Conservation (phyloP, 2,329 filamentous ascomycete species). For the Pseudocercospora pini-densiflorae region DNA sequence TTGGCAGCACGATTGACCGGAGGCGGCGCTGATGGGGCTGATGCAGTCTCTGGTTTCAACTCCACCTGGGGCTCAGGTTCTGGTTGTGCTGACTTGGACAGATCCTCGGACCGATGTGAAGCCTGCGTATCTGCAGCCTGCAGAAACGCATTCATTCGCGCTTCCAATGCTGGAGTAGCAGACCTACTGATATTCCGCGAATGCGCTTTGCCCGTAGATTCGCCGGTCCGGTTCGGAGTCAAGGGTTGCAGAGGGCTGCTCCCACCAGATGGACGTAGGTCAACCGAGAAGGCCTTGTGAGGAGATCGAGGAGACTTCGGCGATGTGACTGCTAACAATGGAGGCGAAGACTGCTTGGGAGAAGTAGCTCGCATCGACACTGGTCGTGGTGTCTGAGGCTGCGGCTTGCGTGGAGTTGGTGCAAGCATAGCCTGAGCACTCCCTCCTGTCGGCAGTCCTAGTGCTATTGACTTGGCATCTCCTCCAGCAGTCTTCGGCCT, state of each 20-base stretch:
- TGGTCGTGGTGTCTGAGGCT: conserved; percentile 47
- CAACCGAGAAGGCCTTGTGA: conserved; percentile 36
- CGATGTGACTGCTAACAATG: conserved; percentile 63
- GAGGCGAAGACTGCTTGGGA: conserved; percentile 57
- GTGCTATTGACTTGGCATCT: conserved; percentile 13
- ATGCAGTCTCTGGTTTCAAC: conserved; percentile 10
- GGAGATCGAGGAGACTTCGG: conserved; percentile 71
- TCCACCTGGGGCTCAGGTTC: background rate
- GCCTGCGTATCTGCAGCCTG: conserved; percentile 30
- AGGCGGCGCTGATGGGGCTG: conserved; percentile 58
- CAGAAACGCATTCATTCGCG: conserved; percentile 43
- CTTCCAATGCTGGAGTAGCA: conserved; percentile 48
- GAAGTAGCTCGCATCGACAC: conserved; percentile 55
- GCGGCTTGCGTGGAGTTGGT: conserved; percentile 28
- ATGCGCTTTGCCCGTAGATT: conserved; percentile 37
- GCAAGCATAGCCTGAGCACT: conserved; percentile 10
- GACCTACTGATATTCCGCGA: conserved; percentile 46
- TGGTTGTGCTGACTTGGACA: conserved; percentile 5
- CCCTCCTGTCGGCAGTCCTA: conserved; percentile 12
- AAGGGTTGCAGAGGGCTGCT: conserved; percentile 25
- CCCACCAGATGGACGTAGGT: conserved; percentile 19
- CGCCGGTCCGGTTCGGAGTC: conserved; percentile 31
- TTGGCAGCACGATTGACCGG: conserved; percentile 83
- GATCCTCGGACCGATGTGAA: conserved; percentile 5
- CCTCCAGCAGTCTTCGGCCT: conserved; percentile 15